phyloP scores from a whole-genome alignment of 257 asterid genomes.

The Primulina tabacum region DNA sequence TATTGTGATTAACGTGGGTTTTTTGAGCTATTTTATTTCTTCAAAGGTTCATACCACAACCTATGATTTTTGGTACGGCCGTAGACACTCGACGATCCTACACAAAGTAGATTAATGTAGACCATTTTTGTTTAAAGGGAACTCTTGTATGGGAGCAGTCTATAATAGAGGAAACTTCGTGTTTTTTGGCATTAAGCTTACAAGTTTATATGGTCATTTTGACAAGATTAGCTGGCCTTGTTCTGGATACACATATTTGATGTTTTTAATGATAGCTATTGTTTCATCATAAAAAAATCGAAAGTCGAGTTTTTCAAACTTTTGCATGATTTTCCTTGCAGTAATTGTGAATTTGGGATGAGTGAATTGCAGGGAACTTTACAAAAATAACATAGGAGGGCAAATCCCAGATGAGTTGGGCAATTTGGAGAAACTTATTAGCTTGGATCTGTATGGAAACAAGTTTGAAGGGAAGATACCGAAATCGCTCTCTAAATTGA shows the following conservation, averaged over 20 bases:
- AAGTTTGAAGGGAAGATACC: slow-evolving; percentile 65
- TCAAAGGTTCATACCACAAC: neutral
- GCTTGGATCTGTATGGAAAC: slow-evolving; percentile 85
- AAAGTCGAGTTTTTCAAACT: too few species aligned
- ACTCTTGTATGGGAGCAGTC: neutral
- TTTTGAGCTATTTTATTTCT: too few species aligned
- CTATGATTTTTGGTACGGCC: neutral
- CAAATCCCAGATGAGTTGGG: slow-evolving; percentile 78
- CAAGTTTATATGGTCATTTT: neutral
- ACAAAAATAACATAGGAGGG: slow-evolving; percentile 56
- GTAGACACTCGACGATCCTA: neutral
- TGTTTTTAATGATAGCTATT: neutral
- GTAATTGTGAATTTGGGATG: neutral
- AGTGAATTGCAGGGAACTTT: slow-evolving; percentile 68
- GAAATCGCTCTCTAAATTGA: slow-evolving; percentile 58
- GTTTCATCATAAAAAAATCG: too few species aligned
- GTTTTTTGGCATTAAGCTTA: slow-evolving; percentile 18
- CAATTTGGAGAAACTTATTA: slow-evolving; percentile 55
- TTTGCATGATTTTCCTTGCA: too few species aligned
- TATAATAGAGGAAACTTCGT: neutral
- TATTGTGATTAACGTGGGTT: too few species aligned
- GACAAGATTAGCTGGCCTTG: neutral
- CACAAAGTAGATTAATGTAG: neutral
- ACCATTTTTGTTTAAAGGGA: neutral
- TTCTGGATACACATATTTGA: neutral